Percentiles rank a stretch among this genome's conserved stretches.
These are phyloP conservation scores for Skeletonema costatum DNA, from an alignment of 108 stramenopile species.

Conservation along the genomic window DNA sequence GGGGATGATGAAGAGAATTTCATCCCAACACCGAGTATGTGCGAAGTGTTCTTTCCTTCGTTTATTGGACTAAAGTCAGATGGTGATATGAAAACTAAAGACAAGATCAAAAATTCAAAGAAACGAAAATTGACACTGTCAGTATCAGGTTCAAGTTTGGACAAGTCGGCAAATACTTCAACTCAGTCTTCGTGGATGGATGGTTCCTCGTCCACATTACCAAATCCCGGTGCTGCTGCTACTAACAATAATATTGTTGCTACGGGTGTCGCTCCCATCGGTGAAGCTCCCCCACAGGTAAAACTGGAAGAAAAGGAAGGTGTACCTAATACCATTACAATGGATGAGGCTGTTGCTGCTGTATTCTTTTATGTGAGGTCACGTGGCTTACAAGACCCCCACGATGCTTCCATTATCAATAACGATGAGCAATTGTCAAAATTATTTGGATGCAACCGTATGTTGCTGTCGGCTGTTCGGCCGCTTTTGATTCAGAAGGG, in stretches of 20 bases:
- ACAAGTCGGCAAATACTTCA: slow-evolving; percentile 5
- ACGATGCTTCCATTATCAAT: slow-evolving; percentile 61
- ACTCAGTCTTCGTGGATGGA: slow-evolving; percentile 3
- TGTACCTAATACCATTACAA: slow-evolving; percentile 63
- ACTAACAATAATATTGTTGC: not conserved
- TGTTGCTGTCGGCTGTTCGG: slow-evolving; percentile 67
- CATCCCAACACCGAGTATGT: slow-evolving; percentile 50
- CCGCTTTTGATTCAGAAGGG: slow-evolving; percentile 53
- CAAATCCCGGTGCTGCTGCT: not conserved
- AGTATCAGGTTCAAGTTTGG: not conserved
- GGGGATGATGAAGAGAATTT: slow-evolving; percentile 43
- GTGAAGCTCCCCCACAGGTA: slow-evolving; percentile 3
- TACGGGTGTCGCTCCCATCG: not conserved
- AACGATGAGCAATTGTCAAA: slow-evolving; percentile 60
- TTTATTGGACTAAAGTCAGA: slow-evolving; percentile 32
- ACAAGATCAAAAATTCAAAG: slow-evolving; percentile 25
- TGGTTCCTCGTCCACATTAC: slow-evolving; percentile 3
- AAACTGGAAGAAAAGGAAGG: slow-evolving; percentile 60
- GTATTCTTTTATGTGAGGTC: slow-evolving; percentile 71
- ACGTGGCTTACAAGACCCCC: slow-evolving; percentile 56
- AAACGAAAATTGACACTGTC: slow-evolving; percentile 30
- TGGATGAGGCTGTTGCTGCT: slow-evolving; percentile 67
- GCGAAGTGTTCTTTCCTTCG: slow-evolving; percentile 65
- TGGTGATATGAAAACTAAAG: slow-evolving; percentile 23
- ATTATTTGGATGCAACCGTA: slow-evolving; percentile 68